Evolutionary conservation across 2,329 filamentous ascomycete species (phyloP).

Genomic region (Purpureocillium lavendulum): DNA sequence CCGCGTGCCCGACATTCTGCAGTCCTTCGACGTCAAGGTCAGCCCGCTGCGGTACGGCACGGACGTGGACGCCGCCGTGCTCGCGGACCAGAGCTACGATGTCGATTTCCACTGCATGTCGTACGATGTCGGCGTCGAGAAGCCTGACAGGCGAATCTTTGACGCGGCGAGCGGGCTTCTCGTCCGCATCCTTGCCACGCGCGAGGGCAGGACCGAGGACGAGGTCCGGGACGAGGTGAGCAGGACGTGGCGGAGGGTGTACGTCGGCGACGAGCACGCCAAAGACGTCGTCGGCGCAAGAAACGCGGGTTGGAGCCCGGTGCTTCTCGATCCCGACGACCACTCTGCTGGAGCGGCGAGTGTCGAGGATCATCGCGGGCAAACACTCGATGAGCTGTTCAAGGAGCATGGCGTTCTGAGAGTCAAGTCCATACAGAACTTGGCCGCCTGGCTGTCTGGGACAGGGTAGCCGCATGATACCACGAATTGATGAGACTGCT

Average conservation of each 20-base stretch:
- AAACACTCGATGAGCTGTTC: constrained; percentile 7
- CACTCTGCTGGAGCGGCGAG: constrained; percentile 2
- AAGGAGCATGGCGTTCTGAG: constrained; percentile 5
- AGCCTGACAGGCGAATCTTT: constrained; percentile 50
- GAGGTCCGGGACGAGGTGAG: constrained; percentile 9
- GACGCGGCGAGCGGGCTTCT: constrained; percentile 40
- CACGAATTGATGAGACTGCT: no score
- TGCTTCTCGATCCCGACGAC: constrained; percentile 11
- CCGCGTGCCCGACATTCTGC: constrained; percentile 44
- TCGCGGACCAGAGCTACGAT: constrained; percentile 12
- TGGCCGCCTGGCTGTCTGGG: constrained; percentile 7
- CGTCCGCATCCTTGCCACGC: constrained; percentile 15
- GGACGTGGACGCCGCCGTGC: not conserved
- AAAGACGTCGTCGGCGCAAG: constrained; percentile 41
- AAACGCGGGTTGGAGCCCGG: constrained; percentile 14
- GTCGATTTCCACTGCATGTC: constrained; percentile 53
- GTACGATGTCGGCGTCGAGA: constrained; percentile 53
- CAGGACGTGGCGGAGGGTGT: constrained; percentile 31
- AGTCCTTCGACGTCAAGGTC: constrained; percentile 42
- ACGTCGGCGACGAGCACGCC: constrained; percentile 44
- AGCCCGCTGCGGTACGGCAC: constrained; percentile 24
- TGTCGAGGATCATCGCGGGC: constrained; percentile 6
- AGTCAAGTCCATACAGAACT: constrained; percentile 9
- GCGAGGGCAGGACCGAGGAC: constrained; percentile 4
- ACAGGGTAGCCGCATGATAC: no score